These are phyloP conservation scores for Sclerotinia spermophila DNA, from an alignment of 2,329 filamentous ascomycete genomes.

Conservation along the genomic window DNA sequence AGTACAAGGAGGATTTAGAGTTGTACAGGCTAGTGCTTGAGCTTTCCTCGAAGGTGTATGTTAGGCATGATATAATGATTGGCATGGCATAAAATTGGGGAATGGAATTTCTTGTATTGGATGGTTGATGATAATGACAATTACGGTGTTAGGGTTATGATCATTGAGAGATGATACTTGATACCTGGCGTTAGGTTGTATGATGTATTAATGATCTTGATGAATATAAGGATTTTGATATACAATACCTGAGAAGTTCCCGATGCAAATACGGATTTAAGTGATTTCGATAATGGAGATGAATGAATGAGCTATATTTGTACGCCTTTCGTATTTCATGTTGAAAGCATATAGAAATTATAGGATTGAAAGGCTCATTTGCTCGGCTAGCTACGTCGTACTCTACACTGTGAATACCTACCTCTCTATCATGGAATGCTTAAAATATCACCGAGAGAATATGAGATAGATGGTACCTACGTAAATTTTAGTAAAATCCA, in stretches of 20 bases:
- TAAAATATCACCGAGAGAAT: background rate
- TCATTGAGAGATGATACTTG: background rate
- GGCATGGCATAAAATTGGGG: background rate
- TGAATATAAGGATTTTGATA: background rate
- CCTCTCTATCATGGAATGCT: background rate
- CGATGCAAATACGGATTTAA: background rate
- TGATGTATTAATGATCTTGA: constrained; percentile 14
- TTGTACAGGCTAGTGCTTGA: constrained; percentile 58
- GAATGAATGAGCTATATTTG: background rate
- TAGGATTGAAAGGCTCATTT: background rate
- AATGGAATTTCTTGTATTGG: background rate
- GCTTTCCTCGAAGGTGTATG: background rate
- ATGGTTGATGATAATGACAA: constrained; percentile 10
- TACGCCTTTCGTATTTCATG: background rate
- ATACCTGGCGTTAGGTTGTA: background rate
- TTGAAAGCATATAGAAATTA: too few relatives aligned
- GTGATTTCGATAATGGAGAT: background rate
- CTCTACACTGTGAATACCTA: background rate
- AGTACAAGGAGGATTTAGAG: constrained; percentile 70
- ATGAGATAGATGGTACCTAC: background rate
- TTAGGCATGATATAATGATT: background rate
- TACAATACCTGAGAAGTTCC: background rate
- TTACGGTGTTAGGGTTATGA: background rate
- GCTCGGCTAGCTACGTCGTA: background rate
- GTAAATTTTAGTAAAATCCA: too few relatives aligned